A percentile compares a stretch with the other conserved stretches of the same genome.
phyloP scores from a whole-genome alignment of 1,284 basidiomycete genomes.

The Marasmius tenuissimus region DNA sequence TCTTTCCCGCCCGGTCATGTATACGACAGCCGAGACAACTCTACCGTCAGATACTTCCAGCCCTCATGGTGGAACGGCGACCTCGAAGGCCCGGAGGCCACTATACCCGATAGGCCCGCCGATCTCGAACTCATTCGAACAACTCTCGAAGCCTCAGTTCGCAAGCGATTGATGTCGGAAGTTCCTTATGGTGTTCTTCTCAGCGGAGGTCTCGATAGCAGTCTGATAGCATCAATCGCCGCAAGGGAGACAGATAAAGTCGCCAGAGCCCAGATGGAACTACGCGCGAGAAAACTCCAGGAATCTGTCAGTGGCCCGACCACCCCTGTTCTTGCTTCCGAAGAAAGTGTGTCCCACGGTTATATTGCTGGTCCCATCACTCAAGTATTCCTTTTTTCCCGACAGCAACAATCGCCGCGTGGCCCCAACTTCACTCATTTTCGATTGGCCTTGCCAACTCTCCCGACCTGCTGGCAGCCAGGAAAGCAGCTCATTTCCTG shows the following conservation, averaged over 20 bases:
- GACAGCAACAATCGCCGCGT: constrained; percentile 74
- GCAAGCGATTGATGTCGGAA: constrained; percentile 97
- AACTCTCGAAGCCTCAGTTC: constrained; percentile 88
- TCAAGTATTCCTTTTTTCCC: constrained; percentile 4
- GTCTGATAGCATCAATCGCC: constrained; percentile 96
- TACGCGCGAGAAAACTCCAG: constrained; percentile 59
- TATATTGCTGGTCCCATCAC: background rate
- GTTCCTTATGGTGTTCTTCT: constrained; percentile 98
- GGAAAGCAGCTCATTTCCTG: constrained; percentile 91
- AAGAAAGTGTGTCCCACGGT: constrained; percentile 46
- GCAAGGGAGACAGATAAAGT: constrained; percentile 95
- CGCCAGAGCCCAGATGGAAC: constrained; percentile 75
- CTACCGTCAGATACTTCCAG: constrained; percentile 80
- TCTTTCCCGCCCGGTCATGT: constrained; percentile 98
- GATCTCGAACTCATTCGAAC: constrained; percentile 79
- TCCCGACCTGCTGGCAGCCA: constrained; percentile 92
- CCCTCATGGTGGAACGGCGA: constrained; percentile 88
- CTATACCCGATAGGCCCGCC: constrained; percentile 63
- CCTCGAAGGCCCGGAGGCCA: constrained; percentile 50
- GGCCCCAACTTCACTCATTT: constrained; percentile 98
- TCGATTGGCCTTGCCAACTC: constrained; percentile 96
- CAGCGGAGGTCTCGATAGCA: constrained; percentile 95
- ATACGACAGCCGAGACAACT: constrained; percentile 80
- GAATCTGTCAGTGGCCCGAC: constrained; percentile 56
- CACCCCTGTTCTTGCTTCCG: constrained; percentile 47